phyloP scores from a whole-genome alignment of 78 protist species.

The Dictyostelium firmibasis region DNA sequence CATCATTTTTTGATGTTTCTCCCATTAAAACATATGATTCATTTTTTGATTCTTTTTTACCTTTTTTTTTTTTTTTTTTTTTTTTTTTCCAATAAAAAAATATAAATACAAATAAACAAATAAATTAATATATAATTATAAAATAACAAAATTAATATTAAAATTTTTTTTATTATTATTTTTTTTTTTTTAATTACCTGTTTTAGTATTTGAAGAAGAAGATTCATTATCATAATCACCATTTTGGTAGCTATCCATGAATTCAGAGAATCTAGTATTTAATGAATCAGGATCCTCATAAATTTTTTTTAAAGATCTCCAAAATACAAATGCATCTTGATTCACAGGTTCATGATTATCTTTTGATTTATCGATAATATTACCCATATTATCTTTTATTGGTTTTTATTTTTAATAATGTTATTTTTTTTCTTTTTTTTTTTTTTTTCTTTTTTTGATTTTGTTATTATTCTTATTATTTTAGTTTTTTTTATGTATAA shows the following conservation, averaged over 20 bases:
- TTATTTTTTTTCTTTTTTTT: background rate
- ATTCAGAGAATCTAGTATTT: conserved; percentile 6
- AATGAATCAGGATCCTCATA: conserved; percentile 35
- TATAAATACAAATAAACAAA: too few species aligned
- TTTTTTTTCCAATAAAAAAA: too few species aligned
- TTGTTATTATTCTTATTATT: too few species aligned
- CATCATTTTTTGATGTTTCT: background rate
- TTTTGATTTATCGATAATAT: conserved; percentile 4
- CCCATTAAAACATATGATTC: conserved; percentile 38
- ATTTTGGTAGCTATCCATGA: background rate
- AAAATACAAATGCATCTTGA: conserved; percentile 76
- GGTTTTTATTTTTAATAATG: background rate
- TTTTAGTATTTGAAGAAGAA: background rate
- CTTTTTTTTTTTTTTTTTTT: background rate
- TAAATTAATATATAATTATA: too few species aligned
- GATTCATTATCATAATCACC: background rate
- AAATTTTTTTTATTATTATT: background rate
- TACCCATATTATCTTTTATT: conserved; percentile 10
- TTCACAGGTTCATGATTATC: conserved; percentile 13
- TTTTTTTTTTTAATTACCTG: background rate
- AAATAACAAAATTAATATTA: too few species aligned
- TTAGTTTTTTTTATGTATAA: background rate
- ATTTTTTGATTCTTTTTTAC: background rate
- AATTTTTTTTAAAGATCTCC: conserved; percentile 25
- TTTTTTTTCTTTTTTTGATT: too few species aligned